Conservation (phyloP, 306 rosid genomes). For the Cyamopsis tetragonoloba region DNA sequence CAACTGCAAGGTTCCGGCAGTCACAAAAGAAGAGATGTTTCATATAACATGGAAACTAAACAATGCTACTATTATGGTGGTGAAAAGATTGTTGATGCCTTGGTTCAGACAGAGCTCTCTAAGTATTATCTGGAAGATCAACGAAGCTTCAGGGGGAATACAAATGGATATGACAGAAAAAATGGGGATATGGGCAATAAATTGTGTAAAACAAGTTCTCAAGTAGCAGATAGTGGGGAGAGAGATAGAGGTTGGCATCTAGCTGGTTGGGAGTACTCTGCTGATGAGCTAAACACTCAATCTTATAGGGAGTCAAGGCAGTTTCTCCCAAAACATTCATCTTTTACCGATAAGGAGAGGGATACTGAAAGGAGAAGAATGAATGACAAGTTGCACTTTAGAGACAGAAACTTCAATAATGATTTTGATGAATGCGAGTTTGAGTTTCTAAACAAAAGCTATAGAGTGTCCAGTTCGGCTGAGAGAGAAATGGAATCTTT, state of each 20-base stretch:
- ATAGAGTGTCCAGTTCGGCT: constrained; percentile 29
- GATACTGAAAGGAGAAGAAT: constrained; percentile 31
- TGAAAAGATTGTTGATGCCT: constrained; percentile 34
- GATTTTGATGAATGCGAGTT: constrained; percentile 35
- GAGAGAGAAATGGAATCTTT: constrained; percentile 29
- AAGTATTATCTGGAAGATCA: constrained; percentile 29
- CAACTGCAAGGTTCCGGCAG: constrained; percentile 25
- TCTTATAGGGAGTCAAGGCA: constrained; percentile 39
- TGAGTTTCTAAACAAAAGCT: constrained; percentile 28
- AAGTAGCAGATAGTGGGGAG: constrained; percentile 23
- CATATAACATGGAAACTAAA: constrained; percentile 37
- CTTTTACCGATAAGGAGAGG: constrained; percentile 28
- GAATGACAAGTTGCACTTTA: constrained; percentile 25
- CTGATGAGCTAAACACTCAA: constrained; percentile 30
- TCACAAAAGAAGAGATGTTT: constrained; percentile 28
- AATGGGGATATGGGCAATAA: constrained; percentile 28
- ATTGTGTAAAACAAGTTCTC: constrained; percentile 29
- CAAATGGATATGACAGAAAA: constrained; percentile 27
- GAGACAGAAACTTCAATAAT: constrained; percentile 24
- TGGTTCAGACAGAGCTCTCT: not conserved
- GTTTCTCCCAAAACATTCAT: constrained; percentile 34
- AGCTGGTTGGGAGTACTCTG: constrained; percentile 21
- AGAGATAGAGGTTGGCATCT: constrained; percentile 30
- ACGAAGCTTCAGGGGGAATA: constrained; percentile 26
- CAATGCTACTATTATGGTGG: constrained; percentile 30